phyloP scores from a whole-genome alignment of 1,284 basidiomycete genomes.

The Marasmius fiardii region DNA sequence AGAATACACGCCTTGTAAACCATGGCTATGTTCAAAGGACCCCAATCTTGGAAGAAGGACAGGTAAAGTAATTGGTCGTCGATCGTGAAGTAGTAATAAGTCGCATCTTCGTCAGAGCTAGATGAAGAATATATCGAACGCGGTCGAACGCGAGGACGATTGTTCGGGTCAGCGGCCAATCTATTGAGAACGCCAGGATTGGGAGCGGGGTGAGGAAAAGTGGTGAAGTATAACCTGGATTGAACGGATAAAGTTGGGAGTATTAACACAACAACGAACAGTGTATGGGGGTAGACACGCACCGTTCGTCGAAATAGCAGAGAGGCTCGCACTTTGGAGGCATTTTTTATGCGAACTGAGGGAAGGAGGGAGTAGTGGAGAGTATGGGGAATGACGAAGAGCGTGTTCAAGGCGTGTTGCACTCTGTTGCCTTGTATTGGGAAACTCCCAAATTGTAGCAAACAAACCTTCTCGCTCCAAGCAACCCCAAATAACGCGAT shows the following conservation, averaged over 20 bases:
- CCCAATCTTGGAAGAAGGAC: conserved; percentile 94
- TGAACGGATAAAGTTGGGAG: neutral
- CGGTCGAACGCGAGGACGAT: conserved; percentile 57
- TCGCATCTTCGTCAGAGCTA: conserved; percentile 64
- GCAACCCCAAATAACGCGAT: conserved; percentile 3
- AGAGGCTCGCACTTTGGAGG: conserved; percentile 66
- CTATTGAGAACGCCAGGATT: conserved; percentile 60
- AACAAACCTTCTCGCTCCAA: neutral
- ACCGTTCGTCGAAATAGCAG: conserved; percentile 75
- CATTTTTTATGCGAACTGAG: conserved; percentile 32
- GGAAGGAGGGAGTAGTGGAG: conserved; percentile 15
- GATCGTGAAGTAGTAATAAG: conserved; percentile 84
- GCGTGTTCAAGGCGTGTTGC: conserved; percentile 1
- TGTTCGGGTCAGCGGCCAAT: conserved; percentile 43
- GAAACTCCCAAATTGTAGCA: neutral
- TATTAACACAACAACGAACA: neutral
- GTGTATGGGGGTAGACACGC: conserved; percentile 21
- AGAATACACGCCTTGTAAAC: conserved; percentile 93
- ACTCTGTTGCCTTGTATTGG: neutral
- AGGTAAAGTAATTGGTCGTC: conserved; percentile 92
- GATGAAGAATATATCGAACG: conserved; percentile 54
- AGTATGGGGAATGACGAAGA: conserved; percentile 6
- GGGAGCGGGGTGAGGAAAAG: conserved; percentile 71
- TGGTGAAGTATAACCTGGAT: conserved; percentile 76
- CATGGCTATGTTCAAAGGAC: conserved; percentile 90